Evolutionary conservation across 306 rosid genomes (phyloP).

Genomic region (Albizia julibrissin): DNA sequence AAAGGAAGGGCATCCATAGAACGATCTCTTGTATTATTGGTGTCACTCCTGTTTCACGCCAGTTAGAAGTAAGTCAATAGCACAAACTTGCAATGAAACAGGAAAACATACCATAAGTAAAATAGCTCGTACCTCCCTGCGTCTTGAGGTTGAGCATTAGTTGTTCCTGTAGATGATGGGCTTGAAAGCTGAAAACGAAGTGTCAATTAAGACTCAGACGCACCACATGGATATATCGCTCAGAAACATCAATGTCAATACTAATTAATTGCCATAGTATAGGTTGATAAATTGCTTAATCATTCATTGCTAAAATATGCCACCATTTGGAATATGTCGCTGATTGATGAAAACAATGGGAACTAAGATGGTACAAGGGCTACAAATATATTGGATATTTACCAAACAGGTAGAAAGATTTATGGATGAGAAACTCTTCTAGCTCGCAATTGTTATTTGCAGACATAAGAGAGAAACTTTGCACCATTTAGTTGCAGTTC

Average conservation of each 20-base stretch:
- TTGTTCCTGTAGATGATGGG: constrained; percentile 59
- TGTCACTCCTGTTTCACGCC: constrained; percentile 59
- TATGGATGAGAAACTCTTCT: no score
- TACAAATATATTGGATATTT: constrained; percentile 5
- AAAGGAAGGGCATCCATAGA: constrained; percentile 66
- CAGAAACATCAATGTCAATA: constrained; percentile 2
- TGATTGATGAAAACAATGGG: constrained; percentile 17
- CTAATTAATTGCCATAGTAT: constrained; percentile 9
- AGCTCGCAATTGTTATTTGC: no score
- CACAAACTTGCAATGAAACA: constrained; percentile 20
- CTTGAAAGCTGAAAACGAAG: constrained; percentile 64
- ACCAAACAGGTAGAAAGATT: neutral
- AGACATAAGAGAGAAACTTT: neutral
- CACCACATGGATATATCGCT: constrained; percentile 32
- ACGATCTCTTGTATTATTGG: constrained; percentile 43
- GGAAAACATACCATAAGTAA: constrained; percentile 26
- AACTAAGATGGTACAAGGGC: neutral
- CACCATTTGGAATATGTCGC: neutral
- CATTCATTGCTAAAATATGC: neutral
- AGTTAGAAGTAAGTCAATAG: constrained; percentile 34
- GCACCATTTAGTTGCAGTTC: neutral
- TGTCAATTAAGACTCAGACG: constrained; percentile 36
- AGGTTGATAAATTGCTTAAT: neutral
- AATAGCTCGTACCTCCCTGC: constrained; percentile 54
- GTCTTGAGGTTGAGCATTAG: constrained; percentile 67